Conservation (phyloP, 116 monocot species). For the Trichopus zeylanicus region DNA sequence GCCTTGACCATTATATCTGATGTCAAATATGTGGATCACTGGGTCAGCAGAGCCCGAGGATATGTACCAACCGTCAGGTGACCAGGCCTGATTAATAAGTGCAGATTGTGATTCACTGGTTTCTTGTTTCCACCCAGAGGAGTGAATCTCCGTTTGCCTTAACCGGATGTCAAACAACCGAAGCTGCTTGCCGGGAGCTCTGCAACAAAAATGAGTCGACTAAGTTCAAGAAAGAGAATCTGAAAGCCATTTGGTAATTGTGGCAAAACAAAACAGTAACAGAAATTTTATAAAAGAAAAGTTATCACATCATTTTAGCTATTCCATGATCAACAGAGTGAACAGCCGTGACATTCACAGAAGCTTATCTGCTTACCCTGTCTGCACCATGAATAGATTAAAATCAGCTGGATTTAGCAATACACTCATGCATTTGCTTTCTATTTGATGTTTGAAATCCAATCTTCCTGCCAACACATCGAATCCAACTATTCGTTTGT, state of each 20-base stretch:
- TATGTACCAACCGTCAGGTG: conserved; percentile 70
- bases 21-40: conserved; percentile 86
- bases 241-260: background rate
- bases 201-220: conserved; percentile 12
- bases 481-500: conserved; percentile 75
- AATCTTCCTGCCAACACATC: conserved; percentile 45
- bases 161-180: conserved; percentile 65
- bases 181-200: conserved; percentile 59
- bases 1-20: conserved; percentile 34
- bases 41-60: conserved; percentile 83
- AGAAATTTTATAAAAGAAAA: background rate
- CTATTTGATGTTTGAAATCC: conserved; percentile 68
- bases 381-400: conserved; percentile 89
- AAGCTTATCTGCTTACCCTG: conserved; percentile 43
- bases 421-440: conserved; percentile 87
- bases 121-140: conserved; percentile 94
- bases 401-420: conserved; percentile 73
- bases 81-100: conserved; percentile 87
- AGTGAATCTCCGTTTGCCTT: conserved; percentile 70
- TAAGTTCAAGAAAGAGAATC: background rate
- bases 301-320: background rate
- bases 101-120: conserved; percentile 92
- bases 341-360: no score
- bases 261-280: no score
- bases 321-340: background rate